Evolutionary conservation across 768 basidiomycete species (phyloP).

Genomic region (Phanerochaete sordida): DNA sequence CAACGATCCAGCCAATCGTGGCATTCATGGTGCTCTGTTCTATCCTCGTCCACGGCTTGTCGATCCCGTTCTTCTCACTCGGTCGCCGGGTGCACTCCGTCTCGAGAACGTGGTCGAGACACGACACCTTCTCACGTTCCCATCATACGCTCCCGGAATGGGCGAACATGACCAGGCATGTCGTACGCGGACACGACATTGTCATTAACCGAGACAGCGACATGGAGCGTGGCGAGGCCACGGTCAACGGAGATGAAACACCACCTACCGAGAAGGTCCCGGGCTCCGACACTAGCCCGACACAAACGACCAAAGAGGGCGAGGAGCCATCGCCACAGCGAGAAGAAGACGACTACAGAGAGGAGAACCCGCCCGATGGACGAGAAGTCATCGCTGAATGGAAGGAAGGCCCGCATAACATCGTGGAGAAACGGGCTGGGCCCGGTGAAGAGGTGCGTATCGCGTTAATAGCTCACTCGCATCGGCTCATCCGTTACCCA

Average conservation of each 20-base stretch:
- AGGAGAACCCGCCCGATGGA: constrained; percentile 45
- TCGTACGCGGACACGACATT: constrained; percentile 71
- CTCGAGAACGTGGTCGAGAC: constrained; percentile 87
- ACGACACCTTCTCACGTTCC: constrained; percentile 39
- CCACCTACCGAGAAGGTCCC: constrained; percentile 10
- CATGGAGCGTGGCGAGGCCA: constrained; percentile 46
- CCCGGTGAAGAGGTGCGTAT: constrained; percentile 65
- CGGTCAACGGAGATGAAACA: constrained; percentile 6
- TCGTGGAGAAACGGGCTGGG: constrained; percentile 58
- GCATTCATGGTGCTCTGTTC: constrained; percentile 94
- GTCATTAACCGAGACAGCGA: constrained; percentile 79
- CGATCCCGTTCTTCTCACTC: constrained; percentile 93
- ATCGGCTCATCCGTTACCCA: constrained; percentile 12
- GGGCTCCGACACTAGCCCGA: constrained; percentile 10
- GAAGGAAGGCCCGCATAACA: constrained; percentile 63
- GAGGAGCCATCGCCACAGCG: constrained; percentile 12
- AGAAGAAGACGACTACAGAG: constrained; percentile 20
- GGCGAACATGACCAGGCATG: constrained; percentile 71
- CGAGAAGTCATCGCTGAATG: constrained; percentile 48
- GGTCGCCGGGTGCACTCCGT: constrained; percentile 89
- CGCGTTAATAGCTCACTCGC: not conserved
- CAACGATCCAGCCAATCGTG: constrained; percentile 88
- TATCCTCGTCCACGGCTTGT: constrained; percentile 83
- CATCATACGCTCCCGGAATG: constrained; percentile 65
- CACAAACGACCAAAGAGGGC: constrained; percentile 10